Evolutionary conservation across 129 eudicot genomes (phyloP).

Genomic region (Pseudognaphalium luteoalbum): DNA sequence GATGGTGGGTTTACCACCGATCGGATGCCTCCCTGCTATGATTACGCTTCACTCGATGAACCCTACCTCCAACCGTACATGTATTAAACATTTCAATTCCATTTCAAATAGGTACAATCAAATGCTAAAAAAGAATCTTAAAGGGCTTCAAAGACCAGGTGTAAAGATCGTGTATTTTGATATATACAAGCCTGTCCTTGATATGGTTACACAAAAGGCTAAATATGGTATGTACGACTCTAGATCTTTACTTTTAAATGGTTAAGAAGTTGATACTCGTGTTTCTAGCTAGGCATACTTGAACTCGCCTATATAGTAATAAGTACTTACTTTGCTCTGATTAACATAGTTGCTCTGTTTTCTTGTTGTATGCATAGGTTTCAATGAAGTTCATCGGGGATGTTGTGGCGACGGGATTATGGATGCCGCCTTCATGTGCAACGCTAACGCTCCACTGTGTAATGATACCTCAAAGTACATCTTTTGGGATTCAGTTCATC

Average conservation of each 20-base stretch:
- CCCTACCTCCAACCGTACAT: background rate
- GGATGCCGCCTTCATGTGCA: constrained; percentile 47
- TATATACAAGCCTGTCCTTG: background rate
- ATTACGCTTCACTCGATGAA: background rate
- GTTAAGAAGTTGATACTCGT: background rate
- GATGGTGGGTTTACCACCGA: background rate
- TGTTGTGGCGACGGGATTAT: constrained; percentile 53
- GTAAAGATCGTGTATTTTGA: background rate
- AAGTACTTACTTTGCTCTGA: no score
- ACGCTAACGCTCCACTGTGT: constrained; percentile 41
- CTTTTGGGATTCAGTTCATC: constrained; percentile 53
- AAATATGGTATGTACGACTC: background rate
- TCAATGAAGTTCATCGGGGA: constrained; percentile 46
- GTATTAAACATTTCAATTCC: background rate
- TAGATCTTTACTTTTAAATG: background rate
- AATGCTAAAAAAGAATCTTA: background rate
- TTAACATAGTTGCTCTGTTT: background rate
- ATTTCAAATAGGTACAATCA: background rate
- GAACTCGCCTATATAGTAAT: no score
- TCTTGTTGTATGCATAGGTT: constrained; percentile 28
- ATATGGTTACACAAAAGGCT: background rate
- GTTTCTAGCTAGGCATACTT: background rate
- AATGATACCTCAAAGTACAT: constrained; percentile 42
- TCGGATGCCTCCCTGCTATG: constrained; percentile 1
- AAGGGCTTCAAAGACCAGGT: background rate